phyloP scores from a whole-genome alignment of 306 rosid species.

The Lathyrus tuberosus region DNA sequence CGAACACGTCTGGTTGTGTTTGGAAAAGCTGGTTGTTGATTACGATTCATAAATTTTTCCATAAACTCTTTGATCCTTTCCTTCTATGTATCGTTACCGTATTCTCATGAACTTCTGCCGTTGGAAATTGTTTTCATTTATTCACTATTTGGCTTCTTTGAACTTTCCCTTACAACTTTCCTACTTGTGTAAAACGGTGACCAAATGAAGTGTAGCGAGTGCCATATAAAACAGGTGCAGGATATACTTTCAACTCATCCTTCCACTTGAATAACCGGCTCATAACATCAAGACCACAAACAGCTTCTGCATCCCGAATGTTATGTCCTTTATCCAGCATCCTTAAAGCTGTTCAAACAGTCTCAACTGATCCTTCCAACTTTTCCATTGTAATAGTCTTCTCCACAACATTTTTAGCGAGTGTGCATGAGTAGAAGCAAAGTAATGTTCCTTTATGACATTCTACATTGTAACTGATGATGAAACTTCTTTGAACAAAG shows the following conservation, averaged over 20 bases:
- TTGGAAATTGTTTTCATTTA: too few relatives aligned
- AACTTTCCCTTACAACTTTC: conserved; percentile 84
- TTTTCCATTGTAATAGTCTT: conserved; percentile 76
- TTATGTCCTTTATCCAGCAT: conserved; percentile 66
- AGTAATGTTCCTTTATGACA: conserved; percentile 57
- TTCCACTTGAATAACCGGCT: conserved; percentile 77
- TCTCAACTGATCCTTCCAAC: conserved; percentile 86
- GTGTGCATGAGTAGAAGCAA: conserved; percentile 58
- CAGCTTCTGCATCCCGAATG: conserved; percentile 72
- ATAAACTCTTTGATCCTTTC: too few relatives aligned
- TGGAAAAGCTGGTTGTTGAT: too few relatives aligned
- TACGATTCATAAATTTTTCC: too few relatives aligned
- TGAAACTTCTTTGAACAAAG: conserved; percentile 62
- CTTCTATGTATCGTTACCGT: too few relatives aligned
- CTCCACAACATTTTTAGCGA: conserved; percentile 56
- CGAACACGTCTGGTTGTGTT: too few relatives aligned
- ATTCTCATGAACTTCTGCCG: too few relatives aligned
- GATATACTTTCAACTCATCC: conserved; percentile 74
- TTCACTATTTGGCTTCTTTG: too few relatives aligned
- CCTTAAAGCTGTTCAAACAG: conserved; percentile 75
- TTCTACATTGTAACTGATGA: conserved; percentile 65
- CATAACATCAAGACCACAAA: conserved; percentile 73
- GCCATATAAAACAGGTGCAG: conserved; percentile 77
- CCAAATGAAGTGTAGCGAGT: conserved; percentile 93
- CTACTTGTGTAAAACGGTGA: conserved; percentile 85